These are phyloP conservation scores for Diaporthe capsici DNA, from an alignment of 2,329 filamentous ascomycete genomes.

Conservation along the genomic window DNA sequence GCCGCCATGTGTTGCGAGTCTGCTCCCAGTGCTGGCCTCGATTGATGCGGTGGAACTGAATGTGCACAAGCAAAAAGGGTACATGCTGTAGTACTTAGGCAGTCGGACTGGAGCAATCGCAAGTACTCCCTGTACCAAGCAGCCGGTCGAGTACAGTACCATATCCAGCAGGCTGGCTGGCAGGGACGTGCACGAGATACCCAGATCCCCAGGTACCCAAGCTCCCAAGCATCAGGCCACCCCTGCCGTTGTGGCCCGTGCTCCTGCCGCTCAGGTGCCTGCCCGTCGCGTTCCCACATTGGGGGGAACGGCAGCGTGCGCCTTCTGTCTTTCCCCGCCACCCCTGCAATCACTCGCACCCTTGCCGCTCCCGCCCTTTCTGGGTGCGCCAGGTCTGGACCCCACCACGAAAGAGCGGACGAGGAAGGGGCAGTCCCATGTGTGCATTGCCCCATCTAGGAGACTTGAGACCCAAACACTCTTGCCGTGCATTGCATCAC, in stretches of 20 bases:
- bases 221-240: background rate
- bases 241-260: background rate
- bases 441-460: slow-evolving; percentile 1
- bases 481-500: slow-evolving; percentile 24
- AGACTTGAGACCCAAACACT: slow-evolving; percentile 12
- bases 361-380: slow-evolving; percentile 32
- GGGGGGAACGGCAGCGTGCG: slow-evolving; percentile 4
- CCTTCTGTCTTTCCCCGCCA: slow-evolving; percentile 19
- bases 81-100: slow-evolving; percentile 1
- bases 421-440: background rate
- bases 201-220: background rate
- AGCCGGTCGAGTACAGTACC: too few relatives aligned
- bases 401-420: slow-evolving; percentile 37
- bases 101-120: slow-evolving; percentile 10
- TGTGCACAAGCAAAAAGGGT: background rate
- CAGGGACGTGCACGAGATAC: background rate
- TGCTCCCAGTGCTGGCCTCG: slow-evolving; percentile 4
- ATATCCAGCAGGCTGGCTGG: background rate
- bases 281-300: slow-evolving; percentile 11
- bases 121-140: background rate
- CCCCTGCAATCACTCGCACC: background rate
- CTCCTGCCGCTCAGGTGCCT: slow-evolving; percentile 1
- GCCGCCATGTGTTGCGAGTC: background rate
- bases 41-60: background rate
- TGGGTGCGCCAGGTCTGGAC: slow-evolving; percentile 20